A percentile compares a stretch with the other conserved stretches of the same genome.
Conservation (phyloP, 768 basidiomycete species). For the Xanthoconium purpureum region DNA sequence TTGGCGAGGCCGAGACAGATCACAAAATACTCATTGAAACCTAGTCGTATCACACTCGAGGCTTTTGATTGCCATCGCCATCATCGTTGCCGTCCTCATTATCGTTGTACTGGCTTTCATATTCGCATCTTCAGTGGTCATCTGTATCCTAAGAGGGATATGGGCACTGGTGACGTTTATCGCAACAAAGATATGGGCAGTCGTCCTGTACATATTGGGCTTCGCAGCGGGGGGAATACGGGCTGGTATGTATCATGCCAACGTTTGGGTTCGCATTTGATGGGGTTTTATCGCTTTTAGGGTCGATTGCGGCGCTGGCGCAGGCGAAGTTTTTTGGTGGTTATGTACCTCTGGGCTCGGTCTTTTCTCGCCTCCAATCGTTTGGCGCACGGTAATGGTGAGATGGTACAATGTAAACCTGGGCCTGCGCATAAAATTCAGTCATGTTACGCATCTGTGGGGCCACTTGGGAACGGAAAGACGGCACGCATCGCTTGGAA, state of each 20-base stretch:
- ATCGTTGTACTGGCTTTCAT: neutral
- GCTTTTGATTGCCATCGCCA: accelerated
- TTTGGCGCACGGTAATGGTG: neutral
- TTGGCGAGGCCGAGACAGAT: neutral
- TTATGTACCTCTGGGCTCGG: neutral
- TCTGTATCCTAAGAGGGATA: neutral
- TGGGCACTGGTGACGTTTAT: neutral
- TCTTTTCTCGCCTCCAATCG: constrained; percentile 10
- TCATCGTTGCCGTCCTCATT: neutral
- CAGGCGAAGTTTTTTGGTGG: neutral
- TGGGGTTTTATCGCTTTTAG: neutral
- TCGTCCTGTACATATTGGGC: neutral
- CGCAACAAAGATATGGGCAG: accelerated
- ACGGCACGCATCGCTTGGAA: too few species aligned
- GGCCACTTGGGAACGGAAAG: too few species aligned
- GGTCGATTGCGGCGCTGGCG: neutral
- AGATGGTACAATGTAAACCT: too few species aligned
- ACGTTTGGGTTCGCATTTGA: neutral
- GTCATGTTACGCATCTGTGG: too few species aligned
- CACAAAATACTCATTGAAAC: neutral
- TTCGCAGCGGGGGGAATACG: neutral
- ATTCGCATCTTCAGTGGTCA: too few species aligned
- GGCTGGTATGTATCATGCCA: constrained; percentile 1
- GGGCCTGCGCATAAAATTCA: too few species aligned
- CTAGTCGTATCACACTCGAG: neutral